A percentile compares a stretch with the other conserved stretches of the same genome.
Evolutionary conservation across 768 basidiomycete species (phyloP).

Genomic region (Tylopilus rubrobrunneus): DNA sequence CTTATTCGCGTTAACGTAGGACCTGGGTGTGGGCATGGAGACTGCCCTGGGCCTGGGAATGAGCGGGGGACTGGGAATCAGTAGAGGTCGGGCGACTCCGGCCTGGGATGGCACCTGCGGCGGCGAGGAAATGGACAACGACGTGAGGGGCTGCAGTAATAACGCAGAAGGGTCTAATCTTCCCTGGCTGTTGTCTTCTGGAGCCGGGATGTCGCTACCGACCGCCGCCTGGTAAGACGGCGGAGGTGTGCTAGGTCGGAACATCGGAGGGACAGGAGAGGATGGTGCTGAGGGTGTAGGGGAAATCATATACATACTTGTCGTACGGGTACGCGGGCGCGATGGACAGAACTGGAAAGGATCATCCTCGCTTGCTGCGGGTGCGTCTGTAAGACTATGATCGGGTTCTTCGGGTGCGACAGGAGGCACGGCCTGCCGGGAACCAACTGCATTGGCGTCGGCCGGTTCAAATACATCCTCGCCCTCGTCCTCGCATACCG

Average conservation of each 20-base stretch:
- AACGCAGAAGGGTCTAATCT: conserved; percentile 23
- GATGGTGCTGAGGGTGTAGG: conserved; percentile 5
- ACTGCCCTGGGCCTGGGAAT: conserved; percentile 23
- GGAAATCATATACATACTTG: conserved; percentile 23
- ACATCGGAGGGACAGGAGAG: conserved; percentile 16
- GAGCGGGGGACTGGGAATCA: conserved; percentile 9
- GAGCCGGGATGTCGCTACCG: neutral
- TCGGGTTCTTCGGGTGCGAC: conserved; percentile 2
- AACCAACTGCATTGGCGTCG: conserved; percentile 16
- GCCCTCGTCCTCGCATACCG: conserved; percentile 29
- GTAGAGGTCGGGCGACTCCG: conserved; percentile 15
- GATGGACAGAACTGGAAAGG: conserved; percentile 22
- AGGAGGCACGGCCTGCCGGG: conserved; percentile 14
- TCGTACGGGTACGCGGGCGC: conserved; percentile 25
- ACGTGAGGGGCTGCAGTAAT: conserved; percentile 27
- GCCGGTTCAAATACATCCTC: conserved; percentile 32
- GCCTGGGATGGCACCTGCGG: neutral
- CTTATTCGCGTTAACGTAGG: conserved; percentile 4
- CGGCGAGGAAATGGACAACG: conserved; percentile 12
- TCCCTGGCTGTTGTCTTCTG: neutral
- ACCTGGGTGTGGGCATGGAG: conserved; percentile 18
- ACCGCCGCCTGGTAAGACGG: conserved; percentile 21
- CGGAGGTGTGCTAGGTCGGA: conserved; percentile 24
- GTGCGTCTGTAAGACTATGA: neutral
- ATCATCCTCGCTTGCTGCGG: conserved; percentile 19